Evolutionary conservation across 2,329 filamentous ascomycete genomes (phyloP).

Genomic region (Fusarium buxicola): DNA sequence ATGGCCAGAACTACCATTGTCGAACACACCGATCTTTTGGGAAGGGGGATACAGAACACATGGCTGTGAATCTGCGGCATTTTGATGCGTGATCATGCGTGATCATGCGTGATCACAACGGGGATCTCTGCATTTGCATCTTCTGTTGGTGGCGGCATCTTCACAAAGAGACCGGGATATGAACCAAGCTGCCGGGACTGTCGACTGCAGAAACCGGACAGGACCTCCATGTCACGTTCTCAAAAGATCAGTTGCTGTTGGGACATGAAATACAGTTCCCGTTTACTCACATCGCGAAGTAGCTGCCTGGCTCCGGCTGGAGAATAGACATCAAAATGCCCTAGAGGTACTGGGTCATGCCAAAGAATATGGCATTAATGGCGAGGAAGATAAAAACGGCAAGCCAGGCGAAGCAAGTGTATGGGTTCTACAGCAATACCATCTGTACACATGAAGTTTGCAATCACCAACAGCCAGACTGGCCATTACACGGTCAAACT

Average conservation of each 20-base stretch:
- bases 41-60: neutral
- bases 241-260: constrained; percentile 1
- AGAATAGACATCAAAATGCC: no score
- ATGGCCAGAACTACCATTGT: neutral
- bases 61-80: neutral
- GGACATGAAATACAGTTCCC: neutral
- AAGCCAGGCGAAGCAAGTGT: no score
- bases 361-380: no score
- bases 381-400: no score
- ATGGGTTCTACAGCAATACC: no score
- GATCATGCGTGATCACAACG: neutral
- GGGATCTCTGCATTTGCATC: neutral
- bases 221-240: neutral
- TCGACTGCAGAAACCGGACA: constrained; percentile 5
- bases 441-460: no score
- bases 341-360: no score
- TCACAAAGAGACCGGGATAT: neutral
- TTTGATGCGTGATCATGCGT: neutral
- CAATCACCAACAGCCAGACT: no score
- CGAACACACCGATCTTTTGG: neutral
- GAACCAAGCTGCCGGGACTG: constrained; percentile 16
- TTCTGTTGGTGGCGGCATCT: constrained; percentile 18
- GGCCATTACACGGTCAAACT: no score
- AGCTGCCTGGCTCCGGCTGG: neutral
- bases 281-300: neutral